phyloP scores from a whole-genome alignment of 768 basidiomycete species.

The Mycena capillaripes region DNA sequence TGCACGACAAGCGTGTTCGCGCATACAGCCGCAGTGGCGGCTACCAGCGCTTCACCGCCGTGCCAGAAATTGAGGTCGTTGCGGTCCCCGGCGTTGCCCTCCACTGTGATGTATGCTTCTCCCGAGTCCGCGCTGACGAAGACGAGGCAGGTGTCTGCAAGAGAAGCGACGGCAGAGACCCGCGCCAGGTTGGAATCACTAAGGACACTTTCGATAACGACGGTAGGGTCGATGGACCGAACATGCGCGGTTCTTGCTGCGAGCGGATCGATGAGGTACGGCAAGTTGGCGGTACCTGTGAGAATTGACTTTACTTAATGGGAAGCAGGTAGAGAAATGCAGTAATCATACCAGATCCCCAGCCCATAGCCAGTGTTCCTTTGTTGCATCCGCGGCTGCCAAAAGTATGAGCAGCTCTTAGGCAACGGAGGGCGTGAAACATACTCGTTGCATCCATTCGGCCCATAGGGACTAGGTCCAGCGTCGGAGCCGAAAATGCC shows the following conservation, averaged over 20 bases:
- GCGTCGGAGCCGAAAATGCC: slow-evolving; percentile 58
- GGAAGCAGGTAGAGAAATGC: not conserved
- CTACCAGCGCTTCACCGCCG: slow-evolving; percentile 54
- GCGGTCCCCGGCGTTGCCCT: slow-evolving; percentile 43
- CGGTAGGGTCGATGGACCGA: slow-evolving; percentile 41
- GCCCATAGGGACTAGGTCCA: slow-evolving; percentile 51
- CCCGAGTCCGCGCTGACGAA: slow-evolving; percentile 30
- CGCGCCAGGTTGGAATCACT: slow-evolving; percentile 50
- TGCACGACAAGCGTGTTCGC: slow-evolving; percentile 76
- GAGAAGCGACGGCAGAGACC: slow-evolving; percentile 19
- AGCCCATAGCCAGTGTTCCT: slow-evolving; percentile 52
- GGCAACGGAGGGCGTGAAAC: too few relatives aligned
- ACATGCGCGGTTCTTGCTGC: slow-evolving; percentile 22
- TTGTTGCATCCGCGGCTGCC: slow-evolving; percentile 50
- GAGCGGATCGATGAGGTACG: slow-evolving; percentile 33
- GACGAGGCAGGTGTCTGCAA: slow-evolving; percentile 24
- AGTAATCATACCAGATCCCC: slow-evolving; percentile 26
- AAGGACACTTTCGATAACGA: slow-evolving; percentile 57
- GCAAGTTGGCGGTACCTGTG: slow-evolving; percentile 33
- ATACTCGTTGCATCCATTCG: slow-evolving; percentile 45
- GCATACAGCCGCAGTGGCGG: slow-evolving; percentile 62
- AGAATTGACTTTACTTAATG: too few relatives aligned
- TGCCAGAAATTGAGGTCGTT: slow-evolving; percentile 59
- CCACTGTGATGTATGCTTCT: slow-evolving; percentile 55
- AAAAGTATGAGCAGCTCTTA: too few relatives aligned